Percentiles rank a stretch among this genome's conserved stretches.
Evolutionary conservation across 2,329 filamentous ascomycete genomes (phyloP).

Genomic region (Paracorniculantispora psalliotae): DNA sequence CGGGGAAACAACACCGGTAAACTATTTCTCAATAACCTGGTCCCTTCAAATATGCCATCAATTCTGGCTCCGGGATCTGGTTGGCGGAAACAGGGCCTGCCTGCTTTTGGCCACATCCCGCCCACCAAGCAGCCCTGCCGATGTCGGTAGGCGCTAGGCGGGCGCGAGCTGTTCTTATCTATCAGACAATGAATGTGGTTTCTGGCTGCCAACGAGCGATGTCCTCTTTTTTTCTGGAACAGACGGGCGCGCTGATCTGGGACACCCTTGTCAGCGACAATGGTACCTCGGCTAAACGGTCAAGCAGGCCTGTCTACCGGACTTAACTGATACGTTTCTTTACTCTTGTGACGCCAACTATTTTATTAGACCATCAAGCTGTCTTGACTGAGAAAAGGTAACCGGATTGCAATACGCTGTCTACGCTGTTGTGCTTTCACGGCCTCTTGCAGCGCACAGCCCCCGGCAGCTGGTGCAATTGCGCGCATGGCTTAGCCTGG

Average conservation of each 20-base stretch:
- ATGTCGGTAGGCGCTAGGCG: constrained; percentile 4
- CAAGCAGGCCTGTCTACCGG: no score
- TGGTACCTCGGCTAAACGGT: constrained; percentile 2
- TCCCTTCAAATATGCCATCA: no score
- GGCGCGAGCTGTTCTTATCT: constrained; percentile 7
- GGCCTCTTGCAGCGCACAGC: not conserved
- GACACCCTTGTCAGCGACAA: not conserved
- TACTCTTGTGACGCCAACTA: no score
- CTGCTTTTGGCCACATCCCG: not conserved
- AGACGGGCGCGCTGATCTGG: not conserved
- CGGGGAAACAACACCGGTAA: not conserved
- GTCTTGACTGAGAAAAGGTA: not conserved
- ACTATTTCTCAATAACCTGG: no score
- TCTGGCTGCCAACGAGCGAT: not conserved
- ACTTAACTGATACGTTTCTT: no score
- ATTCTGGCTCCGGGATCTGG: no score
- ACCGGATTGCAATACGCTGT: not conserved
- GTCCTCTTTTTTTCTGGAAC: not conserved
- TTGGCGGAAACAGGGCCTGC: not conserved
- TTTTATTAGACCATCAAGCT: no score
- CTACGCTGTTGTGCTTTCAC: not conserved
- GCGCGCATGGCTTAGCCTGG: not conserved
- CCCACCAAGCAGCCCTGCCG: not conserved
- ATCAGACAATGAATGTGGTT: not conserved
- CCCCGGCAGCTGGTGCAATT: not conserved